Conservation (phyloP, 2,329 filamentous ascomycete species). For the Fusarium succisae region DNA sequence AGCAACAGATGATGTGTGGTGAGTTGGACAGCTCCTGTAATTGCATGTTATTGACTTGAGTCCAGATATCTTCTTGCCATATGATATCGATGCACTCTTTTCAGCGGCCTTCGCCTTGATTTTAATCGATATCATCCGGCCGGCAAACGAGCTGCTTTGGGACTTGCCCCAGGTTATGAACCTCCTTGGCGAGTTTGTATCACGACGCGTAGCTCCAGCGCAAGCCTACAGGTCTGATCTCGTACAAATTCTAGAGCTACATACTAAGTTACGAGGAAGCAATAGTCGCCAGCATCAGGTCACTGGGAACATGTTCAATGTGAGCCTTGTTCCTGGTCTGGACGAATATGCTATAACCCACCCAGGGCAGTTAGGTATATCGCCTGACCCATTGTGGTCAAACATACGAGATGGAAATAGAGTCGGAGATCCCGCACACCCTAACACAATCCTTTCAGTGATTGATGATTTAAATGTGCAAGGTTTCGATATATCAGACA, state of each 20-base stretch:
- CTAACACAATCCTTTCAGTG: slow-evolving; percentile 26
- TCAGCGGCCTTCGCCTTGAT: slow-evolving; percentile 32
- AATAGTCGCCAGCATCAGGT: background rate
- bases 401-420: background rate
- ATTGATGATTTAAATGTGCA: slow-evolving; percentile 28
- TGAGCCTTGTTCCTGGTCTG: background rate
- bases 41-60: background rate
- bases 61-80: slow-evolving; percentile 32
- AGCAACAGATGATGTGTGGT: slow-evolving; percentile 35
- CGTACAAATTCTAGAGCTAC: slow-evolving; percentile 25
- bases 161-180: slow-evolving; percentile 34
- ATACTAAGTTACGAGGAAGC: slow-evolving; percentile 18
- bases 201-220: slow-evolving; percentile 28
- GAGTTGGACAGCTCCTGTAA: background rate
- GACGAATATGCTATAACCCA: slow-evolving; percentile 18
- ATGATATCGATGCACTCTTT: slow-evolving; percentile 33
- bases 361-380: background rate
- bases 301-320: background rate
- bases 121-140: slow-evolving; percentile 30
- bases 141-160: slow-evolving; percentile 32
- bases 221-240: slow-evolving; percentile 31
- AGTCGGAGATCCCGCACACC: background rate
- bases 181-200: slow-evolving; percentile 25
- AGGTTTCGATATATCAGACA: slow-evolving; percentile 1
- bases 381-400: slow-evolving; percentile 33